Evolutionary conservation across 2,329 filamentous ascomycete genomes (phyloP).

Genomic region (Bipolaris bicolor): DNA sequence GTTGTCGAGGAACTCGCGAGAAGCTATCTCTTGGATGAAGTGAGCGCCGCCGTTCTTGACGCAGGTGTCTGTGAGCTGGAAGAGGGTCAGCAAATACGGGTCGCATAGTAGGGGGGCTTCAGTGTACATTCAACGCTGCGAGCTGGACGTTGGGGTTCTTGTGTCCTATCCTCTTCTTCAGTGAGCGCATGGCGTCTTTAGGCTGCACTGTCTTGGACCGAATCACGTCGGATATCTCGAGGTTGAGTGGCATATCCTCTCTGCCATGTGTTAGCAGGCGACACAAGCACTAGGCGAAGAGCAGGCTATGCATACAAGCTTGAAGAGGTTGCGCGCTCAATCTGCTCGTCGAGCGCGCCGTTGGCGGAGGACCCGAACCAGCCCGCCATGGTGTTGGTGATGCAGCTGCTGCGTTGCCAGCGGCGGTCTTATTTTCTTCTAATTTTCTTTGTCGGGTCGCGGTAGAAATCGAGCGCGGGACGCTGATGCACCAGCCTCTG

Average conservation of each 20-base stretch:
- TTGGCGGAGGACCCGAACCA: conserved; percentile 88
- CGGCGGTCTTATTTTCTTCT: not conserved
- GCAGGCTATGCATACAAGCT: conserved; percentile 70
- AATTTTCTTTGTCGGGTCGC: not conserved
- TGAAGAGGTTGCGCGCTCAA: conserved; percentile 91
- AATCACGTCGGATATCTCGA: conserved; percentile 98
- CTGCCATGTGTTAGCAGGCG: conserved; percentile 54
- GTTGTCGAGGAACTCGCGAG: conserved; percentile 98
- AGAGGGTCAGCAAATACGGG: conserved; percentile 14
- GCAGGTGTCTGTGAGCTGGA: conserved; percentile 90
- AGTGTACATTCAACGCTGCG: conserved; percentile 84
- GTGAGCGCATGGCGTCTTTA: conserved; percentile 95
- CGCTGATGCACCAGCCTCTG: not conserved
- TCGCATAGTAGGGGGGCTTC: not conserved
- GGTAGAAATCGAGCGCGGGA: no score
- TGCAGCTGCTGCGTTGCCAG: conserved; percentile 6
- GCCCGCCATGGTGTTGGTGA: conserved; percentile 73
- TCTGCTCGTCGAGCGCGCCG: conserved; percentile 93
- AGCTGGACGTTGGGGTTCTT: conserved; percentile 98
- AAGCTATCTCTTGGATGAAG: conserved; percentile 94
- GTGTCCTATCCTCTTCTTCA: conserved; percentile 93
- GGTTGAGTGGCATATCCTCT: conserved; percentile 94
- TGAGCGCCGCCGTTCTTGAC: conserved; percentile 97
- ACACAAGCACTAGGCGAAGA: not conserved
- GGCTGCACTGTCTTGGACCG: conserved; percentile 96